phyloP scores from a whole-genome alignment of 495 filamentous ascomycete species.

The Saxophila tyrrhenica region DNA sequence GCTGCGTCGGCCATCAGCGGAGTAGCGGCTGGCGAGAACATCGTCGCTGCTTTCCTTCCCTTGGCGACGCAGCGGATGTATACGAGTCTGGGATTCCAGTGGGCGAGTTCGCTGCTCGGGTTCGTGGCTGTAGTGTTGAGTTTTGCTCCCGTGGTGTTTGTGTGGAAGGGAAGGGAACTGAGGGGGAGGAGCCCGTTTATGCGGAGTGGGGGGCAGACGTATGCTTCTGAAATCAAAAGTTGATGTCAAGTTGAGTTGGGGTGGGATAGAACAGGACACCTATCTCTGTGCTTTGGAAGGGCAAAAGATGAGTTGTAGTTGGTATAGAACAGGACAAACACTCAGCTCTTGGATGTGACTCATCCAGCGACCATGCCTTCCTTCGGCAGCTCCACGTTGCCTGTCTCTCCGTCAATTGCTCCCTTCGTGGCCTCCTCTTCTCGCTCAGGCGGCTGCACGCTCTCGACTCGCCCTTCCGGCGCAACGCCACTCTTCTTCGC shows the following conservation, averaged over 20 bases:
- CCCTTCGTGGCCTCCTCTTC: conserved; percentile 22
- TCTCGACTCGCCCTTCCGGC: conserved; percentile 16
- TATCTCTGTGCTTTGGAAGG: neutral
- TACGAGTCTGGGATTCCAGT: conserved; percentile 25
- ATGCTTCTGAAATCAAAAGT: neutral
- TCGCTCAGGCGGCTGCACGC: conserved; percentile 18
- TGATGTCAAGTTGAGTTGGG: neutral
- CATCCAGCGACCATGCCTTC: conserved; percentile 37
- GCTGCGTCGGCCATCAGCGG: conserved; percentile 31
- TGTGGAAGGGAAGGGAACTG: conserved; percentile 20
- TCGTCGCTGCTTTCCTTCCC: conserved; percentile 31
- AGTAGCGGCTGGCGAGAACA: conserved; percentile 29
- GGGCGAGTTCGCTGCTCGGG: conserved; percentile 27
- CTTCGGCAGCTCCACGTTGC: conserved; percentile 26
- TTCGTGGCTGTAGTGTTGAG: conserved; percentile 27
- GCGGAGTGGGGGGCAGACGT: conserved; percentile 4
- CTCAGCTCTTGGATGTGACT: neutral
- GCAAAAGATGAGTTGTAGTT: neutral
- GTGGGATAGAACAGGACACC: neutral
- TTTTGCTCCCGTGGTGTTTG: conserved; percentile 26
- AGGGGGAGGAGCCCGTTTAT: conserved; percentile 28
- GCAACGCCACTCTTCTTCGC: conserved; percentile 23
- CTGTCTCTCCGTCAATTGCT: conserved; percentile 7
- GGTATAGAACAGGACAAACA: neutral
- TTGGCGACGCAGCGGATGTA: conserved; percentile 29